Evolutionary conservation across 139 green algal species (phyloP), one percentile per base, ranked within the genome.

Genomic region (Ettlia oleoabundans): DNA sequence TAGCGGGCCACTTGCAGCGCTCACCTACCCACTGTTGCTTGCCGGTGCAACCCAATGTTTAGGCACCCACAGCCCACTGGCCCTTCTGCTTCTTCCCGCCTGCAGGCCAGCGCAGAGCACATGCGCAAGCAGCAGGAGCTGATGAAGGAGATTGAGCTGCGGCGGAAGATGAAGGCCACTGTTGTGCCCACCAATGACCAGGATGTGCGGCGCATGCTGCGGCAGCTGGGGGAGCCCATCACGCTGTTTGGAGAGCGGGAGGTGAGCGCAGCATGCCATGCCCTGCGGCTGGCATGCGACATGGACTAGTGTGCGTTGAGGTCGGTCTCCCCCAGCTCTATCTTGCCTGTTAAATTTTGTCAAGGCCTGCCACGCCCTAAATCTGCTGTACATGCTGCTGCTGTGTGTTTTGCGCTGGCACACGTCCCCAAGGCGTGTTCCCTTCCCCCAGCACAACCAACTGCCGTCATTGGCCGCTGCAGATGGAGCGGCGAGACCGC

Each of bases 231-330:
- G 0, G 90, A 99, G 87, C 97, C 97, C 43, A 86, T 99, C 86
- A 99, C 96, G 4, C 90, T 99, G 24, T 99, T 99, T 87, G 97
- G 96, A 15, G 97, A 99, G 90, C 76, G 86, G 3, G 89, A 97
- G 91, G 92, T 97, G 79, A 22, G 87, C n/a, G n/a, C n/a, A n/a
- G n/a, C 19, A 13, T 26, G 35, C 13, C 24, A 64, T 64, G 53
- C 22, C 24, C 24, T 21, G 53, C 53, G 24, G 22, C 22, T 64
- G 53, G 53, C 22, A 64, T 38, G 22, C 24, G 62, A 69, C 24
- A 33, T 18, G 22, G 24, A 64, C 24, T 64, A 24, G 22, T 64
- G 53, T 64, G 53, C 22, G 53, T n/a, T 64, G 53, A n/a, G n/a
- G n/a, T n/a, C n/a, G n/a, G n/a, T n/a, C n/a, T n/a, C n/a, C n/a